Percentiles rank a stretch among this genome's conserved stretches.
Evolutionary conservation across 2,329 filamentous ascomycete species (phyloP).

Genomic region (Dothiorella sarmentorum): DNA sequence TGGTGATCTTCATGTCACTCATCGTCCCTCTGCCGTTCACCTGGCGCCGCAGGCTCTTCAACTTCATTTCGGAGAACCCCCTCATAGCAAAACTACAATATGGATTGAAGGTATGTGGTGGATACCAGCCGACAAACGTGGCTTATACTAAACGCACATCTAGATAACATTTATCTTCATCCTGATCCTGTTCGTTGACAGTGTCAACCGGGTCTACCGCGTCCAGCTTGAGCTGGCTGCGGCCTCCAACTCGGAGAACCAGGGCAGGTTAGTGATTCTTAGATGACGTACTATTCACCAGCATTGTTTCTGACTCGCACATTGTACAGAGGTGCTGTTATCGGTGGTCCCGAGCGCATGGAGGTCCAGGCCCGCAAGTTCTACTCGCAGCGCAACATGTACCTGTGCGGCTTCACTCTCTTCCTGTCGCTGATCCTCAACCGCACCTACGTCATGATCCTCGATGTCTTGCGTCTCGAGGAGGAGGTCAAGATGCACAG

Average conservation of each 20-base stretch:
- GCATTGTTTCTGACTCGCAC: not conserved
- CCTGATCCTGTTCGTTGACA: slow-evolving; percentile 95
- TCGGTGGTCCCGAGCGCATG: slow-evolving; percentile 85
- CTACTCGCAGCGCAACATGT: slow-evolving; percentile 99
- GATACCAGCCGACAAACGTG: not conserved
- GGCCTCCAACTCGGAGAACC: slow-evolving; percentile 60
- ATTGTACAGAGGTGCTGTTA: slow-evolving; percentile 58
- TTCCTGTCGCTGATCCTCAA: slow-evolving; percentile 98
- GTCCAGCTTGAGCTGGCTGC: slow-evolving; percentile 84
- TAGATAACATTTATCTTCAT: slow-evolving; percentile 98
- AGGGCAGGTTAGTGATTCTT: slow-evolving; percentile 47
- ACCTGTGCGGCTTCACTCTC: slow-evolving; percentile 97
- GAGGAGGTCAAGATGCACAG: slow-evolving; percentile 84
- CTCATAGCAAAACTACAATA: slow-evolving; percentile 91
- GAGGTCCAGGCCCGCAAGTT: slow-evolving; percentile 99
- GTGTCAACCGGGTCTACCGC: slow-evolving; percentile 92
- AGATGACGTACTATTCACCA: slow-evolving; percentile 20
- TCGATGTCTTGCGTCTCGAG: slow-evolving; percentile 87
- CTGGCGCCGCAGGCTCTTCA: slow-evolving; percentile 81
- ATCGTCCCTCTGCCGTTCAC: slow-evolving; percentile 86
- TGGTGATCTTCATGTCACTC: slow-evolving; percentile 74
- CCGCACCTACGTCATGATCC: slow-evolving; percentile 97
- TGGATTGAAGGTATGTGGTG: slow-evolving; percentile 71
- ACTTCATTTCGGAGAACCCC: slow-evolving; percentile 89
- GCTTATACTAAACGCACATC: not conserved